phyloP scores from a whole-genome alignment of 169 alveolate genomes.

The Sarcocystis neurona region DNA sequence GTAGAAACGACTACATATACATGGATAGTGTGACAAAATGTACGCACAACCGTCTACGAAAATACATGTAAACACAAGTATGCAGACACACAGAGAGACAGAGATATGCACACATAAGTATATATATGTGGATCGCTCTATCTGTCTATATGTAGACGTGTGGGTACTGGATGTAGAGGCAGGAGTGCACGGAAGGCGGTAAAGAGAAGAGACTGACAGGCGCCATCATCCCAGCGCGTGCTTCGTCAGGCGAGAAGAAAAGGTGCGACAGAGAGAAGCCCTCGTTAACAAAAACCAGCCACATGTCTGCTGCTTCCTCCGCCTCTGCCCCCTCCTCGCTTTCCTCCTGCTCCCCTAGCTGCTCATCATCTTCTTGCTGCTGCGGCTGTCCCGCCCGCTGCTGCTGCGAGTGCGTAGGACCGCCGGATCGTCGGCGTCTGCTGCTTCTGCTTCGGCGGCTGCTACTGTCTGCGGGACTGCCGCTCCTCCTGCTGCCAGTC shows the following conservation, averaged over 20 bases:
- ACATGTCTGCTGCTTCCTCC: background rate
- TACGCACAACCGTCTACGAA: no score
- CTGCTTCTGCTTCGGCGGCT: background rate
- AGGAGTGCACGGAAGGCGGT: no score
- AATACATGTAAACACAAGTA: no score
- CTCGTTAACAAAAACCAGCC: conserved; percentile 55
- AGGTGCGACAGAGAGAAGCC: conserved; percentile 43
- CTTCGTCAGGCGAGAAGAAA: conserved; percentile 31
- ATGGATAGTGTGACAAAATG: no score
- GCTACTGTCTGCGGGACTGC: no score
- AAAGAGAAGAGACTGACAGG: conserved; percentile 42
- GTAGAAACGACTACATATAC: no score
- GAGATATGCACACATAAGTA: no score
- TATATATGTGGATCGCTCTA: no score
- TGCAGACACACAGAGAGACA: no score
- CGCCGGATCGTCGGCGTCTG: background rate
- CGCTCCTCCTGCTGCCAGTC: no score
- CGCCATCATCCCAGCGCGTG: conserved; percentile 35
- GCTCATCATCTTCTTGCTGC: background rate
- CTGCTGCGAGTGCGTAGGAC: background rate
- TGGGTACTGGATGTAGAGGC: no score
- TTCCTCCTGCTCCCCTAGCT: background rate
- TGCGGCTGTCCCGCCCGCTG: conserved; percentile 26
- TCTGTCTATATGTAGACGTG: no score
- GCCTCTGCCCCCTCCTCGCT: background rate